phyloP scores from a whole-genome alignment of 441 rosid species.

The Rhodomyrtus psidioides region DNA sequence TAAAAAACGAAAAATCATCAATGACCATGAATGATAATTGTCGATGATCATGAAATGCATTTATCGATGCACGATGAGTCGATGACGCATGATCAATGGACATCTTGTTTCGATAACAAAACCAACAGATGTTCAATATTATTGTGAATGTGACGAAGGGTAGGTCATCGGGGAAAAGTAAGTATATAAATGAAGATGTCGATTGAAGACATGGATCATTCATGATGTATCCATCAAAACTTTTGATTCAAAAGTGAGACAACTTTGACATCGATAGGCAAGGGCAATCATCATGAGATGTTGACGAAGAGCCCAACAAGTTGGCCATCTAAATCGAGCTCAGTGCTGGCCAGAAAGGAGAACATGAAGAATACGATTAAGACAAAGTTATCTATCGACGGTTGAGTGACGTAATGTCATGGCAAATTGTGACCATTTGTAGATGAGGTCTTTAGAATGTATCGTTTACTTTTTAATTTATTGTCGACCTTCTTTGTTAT shows the following conservation, averaged over 20 bases:
- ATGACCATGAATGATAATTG: neutral
- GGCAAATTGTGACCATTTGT: too few species aligned
- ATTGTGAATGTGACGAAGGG: neutral
- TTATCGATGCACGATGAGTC: neutral
- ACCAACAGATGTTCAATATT: rapidly evolving
- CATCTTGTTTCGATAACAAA: neutral
- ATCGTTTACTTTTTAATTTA: too few species aligned
- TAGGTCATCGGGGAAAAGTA: neutral
- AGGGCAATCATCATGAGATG: neutral
- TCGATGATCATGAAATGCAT: neutral
- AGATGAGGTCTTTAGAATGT: too few species aligned
- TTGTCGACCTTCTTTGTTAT: too few species aligned
- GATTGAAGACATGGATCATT: neutral
- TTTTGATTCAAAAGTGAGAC: neutral
- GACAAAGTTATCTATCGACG: too few species aligned
- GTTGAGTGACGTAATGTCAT: too few species aligned
- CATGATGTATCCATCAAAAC: neutral
- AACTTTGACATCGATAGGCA: neutral
- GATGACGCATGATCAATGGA: neutral
- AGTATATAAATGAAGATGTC: neutral
- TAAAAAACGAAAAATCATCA: neutral
- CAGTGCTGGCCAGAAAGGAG: neutral
- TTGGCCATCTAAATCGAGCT: neutral
- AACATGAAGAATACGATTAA: too few species aligned
- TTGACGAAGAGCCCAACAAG: neutral